Evolutionary conservation across 495 filamentous ascomycete genomes (phyloP).

Genomic region (Gamarada debralockiae): DNA sequence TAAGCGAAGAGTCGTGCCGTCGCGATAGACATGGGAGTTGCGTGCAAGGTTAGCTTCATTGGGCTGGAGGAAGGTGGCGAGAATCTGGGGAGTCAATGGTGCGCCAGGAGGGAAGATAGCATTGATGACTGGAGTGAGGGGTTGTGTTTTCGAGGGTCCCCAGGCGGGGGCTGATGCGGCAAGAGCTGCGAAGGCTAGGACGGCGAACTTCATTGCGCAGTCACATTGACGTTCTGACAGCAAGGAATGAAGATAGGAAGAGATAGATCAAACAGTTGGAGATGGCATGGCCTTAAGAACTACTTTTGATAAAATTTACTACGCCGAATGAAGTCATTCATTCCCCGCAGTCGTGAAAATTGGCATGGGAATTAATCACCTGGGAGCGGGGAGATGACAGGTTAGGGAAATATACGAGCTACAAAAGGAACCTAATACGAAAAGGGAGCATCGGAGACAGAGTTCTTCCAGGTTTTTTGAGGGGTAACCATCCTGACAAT

Average conservation of each 20-base stretch:
- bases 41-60: slow-evolving; percentile 15
- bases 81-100: slow-evolving; percentile 17
- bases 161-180: slow-evolving; percentile 9
- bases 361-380: no score
- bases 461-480: not conserved
- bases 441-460: no score
- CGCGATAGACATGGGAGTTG: slow-evolving; percentile 32
- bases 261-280: not conserved
- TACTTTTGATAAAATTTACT: not conserved
- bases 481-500: no score
- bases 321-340: not conserved
- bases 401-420: not conserved
- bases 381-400: no score
- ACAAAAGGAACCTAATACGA: not conserved
- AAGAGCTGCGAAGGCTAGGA: slow-evolving; percentile 16
- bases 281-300: not conserved
- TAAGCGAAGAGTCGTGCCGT: slow-evolving; percentile 37
- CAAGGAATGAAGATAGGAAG: not conserved
- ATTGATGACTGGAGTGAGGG: not conserved
- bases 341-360: not conserved
- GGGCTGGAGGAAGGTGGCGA: slow-evolving; percentile 11
- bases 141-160: slow-evolving; percentile 8
- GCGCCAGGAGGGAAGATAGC: slow-evolving; percentile 3
- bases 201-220: slow-evolving; percentile 11
- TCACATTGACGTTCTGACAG: slow-evolving; percentile 7